Evolutionary conservation across 495 filamentous ascomycete genomes (phyloP).

Genomic region (Tuber magnatum): DNA sequence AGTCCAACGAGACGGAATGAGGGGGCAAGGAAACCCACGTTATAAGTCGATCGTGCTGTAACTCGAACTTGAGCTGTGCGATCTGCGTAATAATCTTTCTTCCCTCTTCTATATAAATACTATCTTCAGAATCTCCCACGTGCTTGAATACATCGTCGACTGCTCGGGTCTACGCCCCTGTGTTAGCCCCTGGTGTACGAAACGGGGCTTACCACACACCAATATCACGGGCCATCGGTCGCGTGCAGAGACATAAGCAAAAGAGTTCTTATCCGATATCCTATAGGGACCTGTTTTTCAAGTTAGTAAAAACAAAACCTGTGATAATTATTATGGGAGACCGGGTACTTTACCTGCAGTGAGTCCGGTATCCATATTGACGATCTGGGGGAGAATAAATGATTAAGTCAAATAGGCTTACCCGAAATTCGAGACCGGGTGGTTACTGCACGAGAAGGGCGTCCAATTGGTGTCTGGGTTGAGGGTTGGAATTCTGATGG

Average conservation of each 20-base stretch:
- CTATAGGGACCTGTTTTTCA: conserved; percentile 60
- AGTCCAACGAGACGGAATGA: neutral
- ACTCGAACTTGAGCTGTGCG: conserved; percentile 83
- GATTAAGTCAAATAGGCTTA: neutral
- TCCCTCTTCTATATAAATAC: conserved; percentile 66
- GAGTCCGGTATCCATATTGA: neutral
- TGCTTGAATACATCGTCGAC: conserved; percentile 89
- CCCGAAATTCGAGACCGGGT: neutral
- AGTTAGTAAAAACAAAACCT: conserved; percentile 5
- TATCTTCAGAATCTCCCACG: conserved; percentile 54
- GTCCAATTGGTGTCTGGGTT: neutral
- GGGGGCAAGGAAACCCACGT: conserved; percentile 53
- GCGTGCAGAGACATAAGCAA: conserved; percentile 72
- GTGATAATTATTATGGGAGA: neutral
- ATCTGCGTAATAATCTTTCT: conserved; percentile 76
- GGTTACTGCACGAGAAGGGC: neutral
- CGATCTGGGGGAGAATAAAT: neutral
- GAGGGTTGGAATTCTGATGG: neutral
- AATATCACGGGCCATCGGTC: conserved; percentile 92
- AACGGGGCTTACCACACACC: conserved; percentile 47
- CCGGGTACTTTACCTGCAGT: neutral
- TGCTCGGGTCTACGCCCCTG: conserved; percentile 63
- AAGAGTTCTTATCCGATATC: conserved; percentile 76
- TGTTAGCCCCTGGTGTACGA: neutral
- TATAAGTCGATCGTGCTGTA: conserved; percentile 80